Evolutionary conservation across 2,329 filamentous ascomycete species (phyloP), one percentile per base, ranked within the genome.

Genomic region (Ophiostoma sp.): DNA sequence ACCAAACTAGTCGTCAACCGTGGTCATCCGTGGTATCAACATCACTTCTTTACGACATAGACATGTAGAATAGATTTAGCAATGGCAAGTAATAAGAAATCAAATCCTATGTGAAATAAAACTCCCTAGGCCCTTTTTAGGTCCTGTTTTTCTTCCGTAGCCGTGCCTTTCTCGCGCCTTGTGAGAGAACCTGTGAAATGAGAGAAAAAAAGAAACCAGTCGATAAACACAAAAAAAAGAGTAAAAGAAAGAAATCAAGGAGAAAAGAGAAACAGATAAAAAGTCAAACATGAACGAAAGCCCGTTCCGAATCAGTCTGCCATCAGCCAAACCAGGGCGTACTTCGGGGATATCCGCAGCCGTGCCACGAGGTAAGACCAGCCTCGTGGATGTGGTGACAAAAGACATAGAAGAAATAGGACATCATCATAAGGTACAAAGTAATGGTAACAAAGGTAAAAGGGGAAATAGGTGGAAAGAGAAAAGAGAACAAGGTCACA

Each of bases 231-330:
- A n/a, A 27, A 27, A 27, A 27, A 27, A 27, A 27, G 27, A 27
- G 27, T 27, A 27, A 27, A 27, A 27, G 27, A 60, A 0, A 40
- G 2, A 38, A 60, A 41, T 14, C 40, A 45, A 45, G 9, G 27
- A 27, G 4, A 45, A 16, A 38, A 64, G 2, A 44, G 11, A 42
- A 16, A 42, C 7, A 64, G 9, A 64, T 4, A 27, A 41, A 64
- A 38, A 64, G 12, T 6, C 42, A 47, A 47, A n/a, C 18, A 38
- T 36, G 8, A 58, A 36, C 38, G 38, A 16, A 62, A 40, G n/a
- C 58, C 58, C 36, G 58, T 62, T 62, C 14, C 58, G 58, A 8
- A 62, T 40, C 58, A 58, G 38, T 18, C 55, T 60, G 55, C 36
- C 5, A 7, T n/a, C 49, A 55, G 18, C n/a, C 49, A 27, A 36